Conservation (phyloP, 2,329 filamentous ascomycete genomes). For the Beauveria sp. region DNA sequence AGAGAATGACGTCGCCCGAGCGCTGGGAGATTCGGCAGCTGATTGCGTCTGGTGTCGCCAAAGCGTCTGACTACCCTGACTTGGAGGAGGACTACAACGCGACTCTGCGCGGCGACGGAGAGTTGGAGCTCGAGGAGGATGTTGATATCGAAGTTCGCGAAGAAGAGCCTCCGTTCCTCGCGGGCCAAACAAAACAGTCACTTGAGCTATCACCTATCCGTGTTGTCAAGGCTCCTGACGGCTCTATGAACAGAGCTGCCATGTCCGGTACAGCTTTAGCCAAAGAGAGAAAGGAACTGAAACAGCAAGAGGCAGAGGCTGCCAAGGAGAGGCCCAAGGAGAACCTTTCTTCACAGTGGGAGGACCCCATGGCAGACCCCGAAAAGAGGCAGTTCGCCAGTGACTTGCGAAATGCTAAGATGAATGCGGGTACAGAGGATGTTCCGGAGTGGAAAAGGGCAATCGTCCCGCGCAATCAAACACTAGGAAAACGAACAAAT, state of each 20-base stretch:
- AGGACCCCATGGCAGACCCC: conserved; percentile 87
- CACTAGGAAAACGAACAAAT: conserved; percentile 76
- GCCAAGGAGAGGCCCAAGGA: conserved; percentile 69
- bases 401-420: conserved; percentile 65
- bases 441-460: conserved; percentile 91
- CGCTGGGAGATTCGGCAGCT: conserved; percentile 96
- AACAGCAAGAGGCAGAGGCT: conserved; percentile 78
- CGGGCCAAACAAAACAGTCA: conserved; percentile 93
- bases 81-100: conserved; percentile 90
- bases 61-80: conserved; percentile 88
- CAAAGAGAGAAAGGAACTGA: conserved; percentile 81
- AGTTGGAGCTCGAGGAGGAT: conserved; percentile 90
- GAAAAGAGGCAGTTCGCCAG: conserved; percentile 83
- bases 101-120: conserved; percentile 75
- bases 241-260: conserved; percentile 93
- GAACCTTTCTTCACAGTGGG: conserved; percentile 85
- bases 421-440: conserved; percentile 53
- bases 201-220: conserved; percentile 91
- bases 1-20: conserved; percentile 93
- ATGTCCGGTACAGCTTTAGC: conserved; percentile 86
- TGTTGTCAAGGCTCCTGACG: conserved; percentile 94
- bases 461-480: conserved; percentile 69
- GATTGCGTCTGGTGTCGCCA: conserved; percentile 89
- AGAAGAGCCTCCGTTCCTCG: conserved; percentile 91
- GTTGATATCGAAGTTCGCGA: conserved; percentile 95